Conservation (phyloP, 805 yeast species). For the Yamadazyma phyllophila region DNA sequence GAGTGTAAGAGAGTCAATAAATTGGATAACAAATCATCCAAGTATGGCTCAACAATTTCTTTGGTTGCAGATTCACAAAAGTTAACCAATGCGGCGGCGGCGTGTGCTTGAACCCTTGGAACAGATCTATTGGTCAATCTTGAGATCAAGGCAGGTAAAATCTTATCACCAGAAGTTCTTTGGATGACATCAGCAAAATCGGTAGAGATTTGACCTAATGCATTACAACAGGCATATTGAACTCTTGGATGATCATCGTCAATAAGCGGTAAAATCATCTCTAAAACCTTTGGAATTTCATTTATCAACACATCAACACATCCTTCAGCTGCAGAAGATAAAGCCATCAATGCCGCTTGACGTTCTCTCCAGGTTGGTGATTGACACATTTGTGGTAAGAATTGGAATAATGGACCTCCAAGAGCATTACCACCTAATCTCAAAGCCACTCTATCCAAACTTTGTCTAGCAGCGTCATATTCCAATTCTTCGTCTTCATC, state of each 20-base stretch:
- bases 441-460: slow-evolving; percentile 87
- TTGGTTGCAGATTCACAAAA: slow-evolving; percentile 90
- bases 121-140: slow-evolving; percentile 70
- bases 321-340: slow-evolving; percentile 96
- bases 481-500: slow-evolving; percentile 79
- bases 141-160: slow-evolving; percentile 85
- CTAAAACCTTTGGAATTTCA: slow-evolving; percentile 79
- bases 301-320: slow-evolving; percentile 83
- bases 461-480: slow-evolving; percentile 88
- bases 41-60: slow-evolving; percentile 86
- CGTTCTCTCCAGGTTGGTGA: slow-evolving; percentile 89
- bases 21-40: slow-evolving; percentile 75
- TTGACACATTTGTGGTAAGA: slow-evolving; percentile 76
- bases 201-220: slow-evolving; percentile 94
- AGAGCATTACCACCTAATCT: slow-evolving; percentile 79
- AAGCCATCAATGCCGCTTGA: slow-evolving; percentile 95
- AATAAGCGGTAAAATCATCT: slow-evolving; percentile 81
- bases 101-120: slow-evolving; percentile 95
- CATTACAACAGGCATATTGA: slow-evolving; percentile 96
- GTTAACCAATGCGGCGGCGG: slow-evolving; percentile 97
- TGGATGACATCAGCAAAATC: slow-evolving; percentile 92
- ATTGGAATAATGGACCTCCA: slow-evolving; percentile 83
- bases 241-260: slow-evolving; percentile 90
- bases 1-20: slow-evolving; percentile 74
- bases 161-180: slow-evolving; percentile 70